Conservation (phyloP, 2,329 filamentous ascomycete species). For the Trichoderma arundinaceum region DNA sequence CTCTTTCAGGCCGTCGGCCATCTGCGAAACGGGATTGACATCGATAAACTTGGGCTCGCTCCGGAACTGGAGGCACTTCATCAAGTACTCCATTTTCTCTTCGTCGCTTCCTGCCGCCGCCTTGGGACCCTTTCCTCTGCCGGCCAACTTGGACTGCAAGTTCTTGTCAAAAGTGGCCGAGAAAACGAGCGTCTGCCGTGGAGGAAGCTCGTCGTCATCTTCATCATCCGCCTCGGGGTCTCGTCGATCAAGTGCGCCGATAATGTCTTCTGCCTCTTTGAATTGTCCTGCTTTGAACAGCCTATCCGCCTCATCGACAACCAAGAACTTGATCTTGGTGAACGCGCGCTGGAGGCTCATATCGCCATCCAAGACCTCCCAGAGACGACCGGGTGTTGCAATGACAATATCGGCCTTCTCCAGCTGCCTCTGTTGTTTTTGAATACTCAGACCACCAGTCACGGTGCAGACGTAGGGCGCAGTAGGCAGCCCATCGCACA, state of each 20-base stretch:
- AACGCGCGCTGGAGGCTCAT: slow-evolving; percentile 72
- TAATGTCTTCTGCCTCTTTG: slow-evolving; percentile 88
- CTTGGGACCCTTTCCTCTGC: slow-evolving; percentile 63
- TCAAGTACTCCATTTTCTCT: slow-evolving; percentile 89
- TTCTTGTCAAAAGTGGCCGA: slow-evolving; percentile 94
- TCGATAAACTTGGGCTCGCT: slow-evolving; percentile 90
- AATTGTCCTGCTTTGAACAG: slow-evolving; percentile 92
- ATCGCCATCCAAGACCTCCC: slow-evolving; percentile 87
- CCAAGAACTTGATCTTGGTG: slow-evolving; percentile 77
- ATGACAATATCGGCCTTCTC: slow-evolving; percentile 89
- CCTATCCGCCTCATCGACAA: slow-evolving; percentile 93
- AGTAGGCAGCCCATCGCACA: slow-evolving; percentile 67
- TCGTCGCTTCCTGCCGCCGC: slow-evolving; percentile 64
- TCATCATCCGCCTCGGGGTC: slow-evolving; percentile 65
- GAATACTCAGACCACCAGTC: slow-evolving; percentile 90
- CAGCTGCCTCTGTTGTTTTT: slow-evolving; percentile 89
- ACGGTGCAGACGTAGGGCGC: slow-evolving; percentile 81
- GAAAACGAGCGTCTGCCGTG: slow-evolving; percentile 90
- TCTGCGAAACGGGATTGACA: slow-evolving; percentile 84
- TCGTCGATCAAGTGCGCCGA: slow-evolving; percentile 76
- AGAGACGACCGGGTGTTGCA: slow-evolving; percentile 87
- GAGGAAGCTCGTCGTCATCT: slow-evolving; percentile 50
- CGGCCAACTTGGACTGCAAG: slow-evolving; percentile 86
- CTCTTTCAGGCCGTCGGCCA: slow-evolving; percentile 85
- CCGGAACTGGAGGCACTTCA: slow-evolving; percentile 87